phyloP scores from a whole-genome alignment of 164 flowering plant species.

The Berberis thunbergii region DNA sequence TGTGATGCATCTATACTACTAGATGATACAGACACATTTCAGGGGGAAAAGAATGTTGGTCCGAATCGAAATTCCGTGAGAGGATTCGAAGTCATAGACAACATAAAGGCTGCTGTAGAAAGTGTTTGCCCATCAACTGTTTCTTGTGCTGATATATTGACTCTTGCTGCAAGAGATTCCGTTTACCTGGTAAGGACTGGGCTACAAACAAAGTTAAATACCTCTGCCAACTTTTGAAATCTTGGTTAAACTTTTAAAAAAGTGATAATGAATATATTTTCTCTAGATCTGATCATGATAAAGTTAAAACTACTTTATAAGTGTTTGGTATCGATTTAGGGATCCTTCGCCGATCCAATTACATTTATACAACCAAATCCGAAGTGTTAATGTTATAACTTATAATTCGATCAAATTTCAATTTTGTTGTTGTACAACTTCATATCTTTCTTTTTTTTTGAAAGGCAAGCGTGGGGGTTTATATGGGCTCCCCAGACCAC shows the following conservation, averaged over 20 bases:
- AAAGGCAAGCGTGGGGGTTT: no score
- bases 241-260: not conserved
- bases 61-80: slow-evolving; percentile 33
- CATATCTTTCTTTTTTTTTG: no score
- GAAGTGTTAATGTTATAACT: no score
- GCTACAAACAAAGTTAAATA: not conserved
- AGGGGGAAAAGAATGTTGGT: slow-evolving; percentile 50
- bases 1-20: slow-evolving; percentile 76
- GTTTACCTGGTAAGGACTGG: slow-evolving; percentile 30
- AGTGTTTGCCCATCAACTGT: slow-evolving; percentile 44
- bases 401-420: no score
- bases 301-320: no score
- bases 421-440: no score
- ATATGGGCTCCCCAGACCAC: no score
- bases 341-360: no score
- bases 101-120: slow-evolving; percentile 50
- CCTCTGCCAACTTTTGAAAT: no score
- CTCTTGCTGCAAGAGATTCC: slow-evolving; percentile 42
- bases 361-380: no score
- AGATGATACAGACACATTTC: slow-evolving; percentile 34
- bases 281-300: no score
- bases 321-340: no score
- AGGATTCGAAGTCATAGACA: slow-evolving; percentile 45
- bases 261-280: not conserved
- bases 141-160: slow-evolving; percentile 52